A percentile compares a stretch with the other conserved stretches of the same genome.
Evolutionary conservation across 768 basidiomycete genomes (phyloP).

Genomic region (Gautieria morchelliformis): DNA sequence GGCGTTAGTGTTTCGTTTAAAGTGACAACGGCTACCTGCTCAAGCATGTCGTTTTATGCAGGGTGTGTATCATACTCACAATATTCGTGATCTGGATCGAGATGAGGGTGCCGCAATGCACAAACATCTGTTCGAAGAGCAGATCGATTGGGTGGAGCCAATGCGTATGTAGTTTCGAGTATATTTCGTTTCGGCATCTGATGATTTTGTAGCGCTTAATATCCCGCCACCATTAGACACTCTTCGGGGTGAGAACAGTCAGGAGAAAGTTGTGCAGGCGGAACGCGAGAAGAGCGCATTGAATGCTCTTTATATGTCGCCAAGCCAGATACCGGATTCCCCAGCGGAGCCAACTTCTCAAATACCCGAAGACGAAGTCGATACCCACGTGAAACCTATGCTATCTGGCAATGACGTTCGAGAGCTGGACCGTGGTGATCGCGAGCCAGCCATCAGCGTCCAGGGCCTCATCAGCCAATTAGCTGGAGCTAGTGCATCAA

Average conservation of each 20-base stretch:
- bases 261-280: slow-evolving; percentile 63
- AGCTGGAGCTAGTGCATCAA: slow-evolving; percentile 31
- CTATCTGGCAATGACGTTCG: slow-evolving; percentile 53
- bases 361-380: slow-evolving; percentile 61
- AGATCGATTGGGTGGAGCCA: slow-evolving; percentile 80
- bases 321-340: slow-evolving; percentile 66
- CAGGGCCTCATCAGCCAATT: slow-evolving; percentile 8
- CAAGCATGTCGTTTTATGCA: slow-evolving; percentile 26
- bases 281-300: slow-evolving; percentile 71
- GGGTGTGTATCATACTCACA: slow-evolving; percentile 64
- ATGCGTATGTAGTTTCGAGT: slow-evolving; percentile 43
- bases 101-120: slow-evolving; percentile 82
- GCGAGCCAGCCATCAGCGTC: neutral
- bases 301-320: slow-evolving; percentile 62
- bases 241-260: slow-evolving; percentile 54
- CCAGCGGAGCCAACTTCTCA: slow-evolving; percentile 57
- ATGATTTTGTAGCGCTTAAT: slow-evolving; percentile 43
- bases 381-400: slow-evolving; percentile 55
- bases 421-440: slow-evolving; percentile 5
- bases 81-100: slow-evolving; percentile 77
- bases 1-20: slow-evolving; percentile 61
- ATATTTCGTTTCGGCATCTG: neutral
- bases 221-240: slow-evolving; percentile 47
- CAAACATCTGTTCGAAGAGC: slow-evolving; percentile 75
- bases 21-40: slow-evolving; percentile 28